A percentile compares a stretch with the other conserved stretches of the same genome.
phyloP scores from a whole-genome alignment of 495 filamentous ascomycete species.

The Xylaria grammica region DNA sequence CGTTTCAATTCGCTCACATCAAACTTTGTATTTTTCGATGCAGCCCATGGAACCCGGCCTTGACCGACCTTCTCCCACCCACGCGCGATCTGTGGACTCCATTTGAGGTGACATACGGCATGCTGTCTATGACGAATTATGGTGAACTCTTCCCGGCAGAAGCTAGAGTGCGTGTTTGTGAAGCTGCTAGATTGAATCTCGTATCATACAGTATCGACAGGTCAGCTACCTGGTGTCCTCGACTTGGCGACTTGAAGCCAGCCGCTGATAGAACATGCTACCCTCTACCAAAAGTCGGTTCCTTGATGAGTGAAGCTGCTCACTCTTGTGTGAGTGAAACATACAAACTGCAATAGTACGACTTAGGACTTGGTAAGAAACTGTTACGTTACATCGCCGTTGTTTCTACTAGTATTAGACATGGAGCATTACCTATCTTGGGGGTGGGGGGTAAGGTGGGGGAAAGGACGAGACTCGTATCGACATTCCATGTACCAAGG shows the following conservation, averaged over 20 bases:
- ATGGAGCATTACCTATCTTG: background rate
- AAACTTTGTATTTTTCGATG: slow-evolving; percentile 20
- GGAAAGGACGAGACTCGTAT: background rate
- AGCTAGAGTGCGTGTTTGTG: background rate
- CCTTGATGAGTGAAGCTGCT: background rate
- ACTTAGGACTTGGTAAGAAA: background rate
- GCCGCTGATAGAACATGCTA: background rate
- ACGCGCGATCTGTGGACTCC: background rate
- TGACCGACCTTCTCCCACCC: background rate
- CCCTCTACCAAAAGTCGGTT: background rate
- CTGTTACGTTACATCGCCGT: slow-evolving; percentile 9
- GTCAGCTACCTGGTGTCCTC: background rate
- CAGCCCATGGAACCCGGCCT: background rate
- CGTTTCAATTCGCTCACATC: slow-evolving; percentile 24
- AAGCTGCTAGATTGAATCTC: background rate
- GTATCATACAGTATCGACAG: background rate
- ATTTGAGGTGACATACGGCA: background rate
- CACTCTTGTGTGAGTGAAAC: background rate
- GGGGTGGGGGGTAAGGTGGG: slow-evolving; percentile 13
- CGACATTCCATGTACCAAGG: background rate
- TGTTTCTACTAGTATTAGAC: background rate
- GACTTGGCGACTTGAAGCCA: background rate
- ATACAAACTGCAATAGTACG: background rate
- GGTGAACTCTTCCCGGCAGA: background rate
- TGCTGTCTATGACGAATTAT: background rate